Conservation (phyloP, 768 basidiomycete genomes). For the Trametes elegans region DNA sequence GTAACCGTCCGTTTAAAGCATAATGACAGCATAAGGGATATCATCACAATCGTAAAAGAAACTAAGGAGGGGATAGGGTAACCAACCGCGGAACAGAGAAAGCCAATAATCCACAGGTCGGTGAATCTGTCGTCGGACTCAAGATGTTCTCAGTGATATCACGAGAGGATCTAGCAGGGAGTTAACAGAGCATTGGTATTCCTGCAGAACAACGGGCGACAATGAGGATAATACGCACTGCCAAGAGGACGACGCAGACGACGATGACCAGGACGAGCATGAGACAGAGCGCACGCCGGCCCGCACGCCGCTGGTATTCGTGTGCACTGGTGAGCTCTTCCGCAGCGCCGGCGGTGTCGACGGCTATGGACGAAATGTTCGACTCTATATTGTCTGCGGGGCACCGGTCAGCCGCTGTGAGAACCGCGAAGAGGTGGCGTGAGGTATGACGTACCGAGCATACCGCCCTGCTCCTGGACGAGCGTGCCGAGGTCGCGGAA, state of each 20-base stretch:
- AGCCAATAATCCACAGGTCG: neutral
- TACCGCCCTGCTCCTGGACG: conserved; percentile 90
- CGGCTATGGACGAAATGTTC: conserved; percentile 84
- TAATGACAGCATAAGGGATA: conserved; percentile 14
- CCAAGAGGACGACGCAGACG: conserved; percentile 82
- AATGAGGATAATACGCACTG: conserved; percentile 57
- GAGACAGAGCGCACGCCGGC: conserved; percentile 84
- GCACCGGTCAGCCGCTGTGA: too few species aligned
- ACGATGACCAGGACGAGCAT: conserved; percentile 87
- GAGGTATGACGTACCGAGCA: conserved; percentile 69
- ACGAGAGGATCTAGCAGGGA: conserved; percentile 27
- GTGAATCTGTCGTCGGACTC: neutral
- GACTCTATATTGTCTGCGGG: conserved; percentile 96
- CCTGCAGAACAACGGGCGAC: conserved; percentile 27
- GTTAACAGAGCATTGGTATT: conserved; percentile 27
- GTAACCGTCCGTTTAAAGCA: neutral
- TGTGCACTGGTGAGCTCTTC: conserved; percentile 87
- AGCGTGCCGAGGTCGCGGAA: conserved; percentile 95
- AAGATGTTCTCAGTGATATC: too few species aligned
- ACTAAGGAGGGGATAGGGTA: conserved; percentile 4
- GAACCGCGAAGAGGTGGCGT: neutral
- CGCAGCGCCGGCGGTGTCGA: conserved; percentile 78
- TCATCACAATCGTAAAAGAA: neutral
- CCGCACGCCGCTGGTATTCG: conserved; percentile 93
- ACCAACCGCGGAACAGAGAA: conserved; percentile 4